These are phyloP conservation scores for Termitomyces bulborhizus DNA, from an alignment of 768 basidiomycete species.

Conservation along the genomic window DNA sequence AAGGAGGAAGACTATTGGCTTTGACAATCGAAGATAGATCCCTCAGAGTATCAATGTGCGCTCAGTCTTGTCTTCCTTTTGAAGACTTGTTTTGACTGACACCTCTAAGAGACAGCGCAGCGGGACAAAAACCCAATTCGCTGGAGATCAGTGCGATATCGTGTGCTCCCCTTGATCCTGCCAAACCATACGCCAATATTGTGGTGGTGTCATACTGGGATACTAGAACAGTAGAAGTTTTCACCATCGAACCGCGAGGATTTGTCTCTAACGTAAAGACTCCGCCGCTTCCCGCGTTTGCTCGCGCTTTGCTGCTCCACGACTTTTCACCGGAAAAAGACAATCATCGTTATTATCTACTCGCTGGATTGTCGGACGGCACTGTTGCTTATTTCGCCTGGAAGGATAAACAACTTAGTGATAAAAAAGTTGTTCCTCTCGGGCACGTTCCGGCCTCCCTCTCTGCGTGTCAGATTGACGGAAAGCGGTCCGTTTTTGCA, in stretches of 20 bases:
- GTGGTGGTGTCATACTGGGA: conserved; percentile 77
- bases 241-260: conserved; percentile 25
- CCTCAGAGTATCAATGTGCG: conserved; percentile 27
- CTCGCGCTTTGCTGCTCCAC: conserved; percentile 44
- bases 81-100: neutral
- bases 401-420: conserved; percentile 32
- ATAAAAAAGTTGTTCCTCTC: conserved; percentile 55
- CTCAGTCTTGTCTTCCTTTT: neutral
- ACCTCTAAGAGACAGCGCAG: conserved; percentile 3
- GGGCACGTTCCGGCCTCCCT: conserved; percentile 65
- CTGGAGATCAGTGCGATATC: conserved; percentile 69
- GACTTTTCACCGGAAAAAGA: conserved; percentile 30
- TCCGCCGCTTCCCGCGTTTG: conserved; percentile 31
- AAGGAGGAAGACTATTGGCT: conserved; percentile 42
- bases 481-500: conserved; percentile 56
- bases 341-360: conserved; percentile 45
- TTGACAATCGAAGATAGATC: conserved; percentile 41
- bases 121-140: conserved; percentile 7
- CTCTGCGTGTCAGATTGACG: conserved; percentile 48
- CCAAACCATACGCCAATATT: conserved; percentile 37
- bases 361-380: conserved; percentile 75
- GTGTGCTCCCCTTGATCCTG: conserved; percentile 47
- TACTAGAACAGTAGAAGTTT: conserved; percentile 54
- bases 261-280: conserved; percentile 29
- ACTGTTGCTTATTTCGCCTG: conserved; percentile 54